Evolutionary conservation across 495 filamentous ascomycete species (phyloP), one percentile per base, ranked within the genome.

Genomic region (Penicillium pancosmium): DNA sequence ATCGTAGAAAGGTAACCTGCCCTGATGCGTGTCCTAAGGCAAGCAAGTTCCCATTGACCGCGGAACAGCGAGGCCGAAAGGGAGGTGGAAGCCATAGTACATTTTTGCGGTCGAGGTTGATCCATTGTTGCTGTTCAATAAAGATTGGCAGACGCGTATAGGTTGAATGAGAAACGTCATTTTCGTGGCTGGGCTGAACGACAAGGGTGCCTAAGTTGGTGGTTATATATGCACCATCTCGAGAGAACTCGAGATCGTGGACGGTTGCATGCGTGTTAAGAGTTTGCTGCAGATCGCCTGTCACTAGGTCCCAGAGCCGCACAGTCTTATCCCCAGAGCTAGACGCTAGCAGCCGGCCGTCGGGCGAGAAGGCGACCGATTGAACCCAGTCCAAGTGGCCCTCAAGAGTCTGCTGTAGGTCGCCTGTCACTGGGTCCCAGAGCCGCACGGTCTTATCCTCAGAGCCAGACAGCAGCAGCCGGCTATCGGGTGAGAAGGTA

Each of bases 71-170:
- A 52, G 60, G 36, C 55, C 58, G 66, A 68, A 55, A 73, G 10
- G 66, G 63, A 54, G 56, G 58, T 59, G 70, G 72, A 59, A 74
- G 65, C 70, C 63, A 70, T 41, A 73, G 50, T 43, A 66, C 47
- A 53, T 67, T 64, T 46, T 60, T 53, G 52, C 55, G 60, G 35
- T 59, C 58, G 23, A 65, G 36, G n/a, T 59, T 62, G 57, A 71
- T 62, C 71, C 68, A 74, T 49, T 56, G 53, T 52, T 34, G 27
- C 40, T 56, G 47, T 9, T 46, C 18, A 46, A 61, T 46, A 21
- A 41, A 61, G 35, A 65, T 58, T 34, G 15, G 49, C 27, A 12
- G 44, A 55, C 50, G 44, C 31, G 1, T 50, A 23, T 27, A 11
- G 40, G 16, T 49, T 43, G 56, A 46, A 18, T 5, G 15, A 21